Evolutionary conservation across 495 filamentous ascomycete species (phyloP).

Genomic region (Penicillium parvum): DNA sequence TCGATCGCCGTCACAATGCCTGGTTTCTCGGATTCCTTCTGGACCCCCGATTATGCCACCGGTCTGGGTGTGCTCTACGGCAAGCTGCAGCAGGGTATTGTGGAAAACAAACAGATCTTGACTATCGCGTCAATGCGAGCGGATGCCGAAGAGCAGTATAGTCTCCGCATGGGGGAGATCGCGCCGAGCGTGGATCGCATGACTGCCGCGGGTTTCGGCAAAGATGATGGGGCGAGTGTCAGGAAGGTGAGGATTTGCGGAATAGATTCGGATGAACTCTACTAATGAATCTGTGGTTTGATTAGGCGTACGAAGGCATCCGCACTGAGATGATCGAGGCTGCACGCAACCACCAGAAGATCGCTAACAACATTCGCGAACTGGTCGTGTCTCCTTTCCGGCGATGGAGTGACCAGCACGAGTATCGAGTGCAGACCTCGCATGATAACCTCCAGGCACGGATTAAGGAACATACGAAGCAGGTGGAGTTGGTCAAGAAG

Average conservation of each 20-base stretch:
- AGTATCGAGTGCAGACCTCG: constrained; percentile 81
- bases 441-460: constrained; percentile 87
- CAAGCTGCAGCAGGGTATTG: constrained; percentile 93
- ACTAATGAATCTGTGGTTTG: too few species aligned
- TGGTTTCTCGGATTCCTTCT: constrained; percentile 90
- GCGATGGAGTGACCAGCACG: constrained; percentile 93
- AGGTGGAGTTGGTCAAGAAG: constrained; percentile 85
- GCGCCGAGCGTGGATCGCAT: constrained; percentile 76
- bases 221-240: constrained; percentile 94
- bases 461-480: constrained; percentile 89
- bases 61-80: constrained; percentile 93
- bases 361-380: constrained; percentile 91
- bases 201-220: constrained; percentile 70
- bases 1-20: constrained; percentile 53
- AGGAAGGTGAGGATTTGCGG: constrained; percentile 60
- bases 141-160: constrained; percentile 90
- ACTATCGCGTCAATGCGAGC: constrained; percentile 91
- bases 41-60: constrained; percentile 89
- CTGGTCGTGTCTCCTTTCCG: constrained; percentile 90
- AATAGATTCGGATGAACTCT: too few species aligned
- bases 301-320: constrained; percentile 97
- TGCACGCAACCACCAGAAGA: constrained; percentile 85
- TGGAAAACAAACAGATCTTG: constrained; percentile 91
- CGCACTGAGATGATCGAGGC: constrained; percentile 93
- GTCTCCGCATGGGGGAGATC: constrained; percentile 75